Percentiles rank a stretch among this genome's conserved stretches.
phyloP scores from a whole-genome alignment of 2,329 filamentous ascomycete genomes.

The Exophiala phaeomuriformis region DNA sequence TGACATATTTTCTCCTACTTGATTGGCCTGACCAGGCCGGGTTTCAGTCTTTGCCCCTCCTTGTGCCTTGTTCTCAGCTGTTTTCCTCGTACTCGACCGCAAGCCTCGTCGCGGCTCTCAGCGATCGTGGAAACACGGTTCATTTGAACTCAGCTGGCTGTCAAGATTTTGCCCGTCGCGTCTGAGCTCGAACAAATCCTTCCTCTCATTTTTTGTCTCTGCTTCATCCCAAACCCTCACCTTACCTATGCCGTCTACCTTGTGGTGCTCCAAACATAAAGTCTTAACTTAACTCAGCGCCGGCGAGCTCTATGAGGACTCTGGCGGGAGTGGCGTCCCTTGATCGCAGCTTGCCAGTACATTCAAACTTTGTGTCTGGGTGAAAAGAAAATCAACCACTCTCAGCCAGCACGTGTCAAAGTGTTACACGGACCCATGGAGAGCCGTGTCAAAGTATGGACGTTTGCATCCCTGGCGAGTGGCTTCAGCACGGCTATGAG shows the following conservation, averaged over 20 bases:
- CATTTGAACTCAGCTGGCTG: slow-evolving; percentile 6
- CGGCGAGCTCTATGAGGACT: slow-evolving; percentile 9
- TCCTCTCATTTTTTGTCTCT: slow-evolving; percentile 6
- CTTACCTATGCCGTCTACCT: not conserved
- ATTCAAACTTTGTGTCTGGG: not conserved
- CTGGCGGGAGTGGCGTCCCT: not conserved
- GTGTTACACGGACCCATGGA: slow-evolving; percentile 17
- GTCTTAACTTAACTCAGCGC: not conserved
- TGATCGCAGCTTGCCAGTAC: not conserved
- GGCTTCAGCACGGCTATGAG: slow-evolving; percentile 18
- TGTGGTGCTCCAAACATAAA: slow-evolving; percentile 1
- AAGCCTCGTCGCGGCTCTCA: not conserved
- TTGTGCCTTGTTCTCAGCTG: not conserved
- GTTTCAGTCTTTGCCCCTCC: not conserved
- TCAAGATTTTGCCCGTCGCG: slow-evolving; percentile 9
- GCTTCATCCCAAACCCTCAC: not conserved
- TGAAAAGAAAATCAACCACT: not conserved
- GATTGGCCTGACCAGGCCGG: slow-evolving; percentile 1
- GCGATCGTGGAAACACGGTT: slow-evolving; percentile 9
- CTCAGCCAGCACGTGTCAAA: slow-evolving; percentile 2
- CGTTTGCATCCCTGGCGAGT: slow-evolving; percentile 17
- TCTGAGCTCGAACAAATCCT: slow-evolving; percentile 11
- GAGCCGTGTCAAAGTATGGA: slow-evolving; percentile 18
- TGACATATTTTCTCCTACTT: slow-evolving; percentile 14
- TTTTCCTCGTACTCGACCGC: not conserved